Evolutionary conservation across 148 eudicot species (phyloP), one percentile per base, ranked within the genome.

Genomic region (Fagopyrum homotropicum): DNA sequence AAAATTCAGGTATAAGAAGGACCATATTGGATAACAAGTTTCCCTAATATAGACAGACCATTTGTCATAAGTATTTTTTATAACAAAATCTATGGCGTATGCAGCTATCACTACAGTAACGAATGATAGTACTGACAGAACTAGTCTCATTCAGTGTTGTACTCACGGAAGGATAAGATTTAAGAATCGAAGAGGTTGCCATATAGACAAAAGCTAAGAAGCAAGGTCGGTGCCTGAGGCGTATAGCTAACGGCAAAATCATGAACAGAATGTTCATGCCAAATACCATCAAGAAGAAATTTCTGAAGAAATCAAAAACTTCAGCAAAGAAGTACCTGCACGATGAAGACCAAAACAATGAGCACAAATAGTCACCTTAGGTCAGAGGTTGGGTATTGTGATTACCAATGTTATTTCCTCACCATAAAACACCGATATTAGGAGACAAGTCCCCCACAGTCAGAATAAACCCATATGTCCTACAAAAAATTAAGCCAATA

Each of bases 281-380:
- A 73, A 92, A 87, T 79, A 92, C 96, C 52, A 95, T 86, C 83
- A 95, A 82, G 84, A 95, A 95, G 85, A 95, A 95, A 63, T 82
- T 84, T 83, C 92, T 89, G 93, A 95, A 95, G 74, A 90, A 91
- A 74, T 92, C 97, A 82, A 95, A 95, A 73, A 95, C 98, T 83
- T 95, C 98, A 6, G 98, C 98, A 80, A 95, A 95, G 85, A 95
- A 92, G 96, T 95, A 95, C 98, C 98, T 95, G 88, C 87, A 86
- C 70, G 77, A 54, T 43, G 76, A 79, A 82, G 69, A 75, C 43
- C 79, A 77, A 30, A 80, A 17, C 73, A 52, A 71, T 72, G 47
- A 70, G 69, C 68, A 69, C 26, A n/a, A n/a, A 74, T 46, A 11
- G 19, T 69, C 30, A 63, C 43, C 72, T 51, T 72, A 17, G 4